These are phyloP conservation scores for Neophaeococcomyces aloes DNA, from an alignment of 2,329 filamentous ascomycete species.

Conservation along the genomic window DNA sequence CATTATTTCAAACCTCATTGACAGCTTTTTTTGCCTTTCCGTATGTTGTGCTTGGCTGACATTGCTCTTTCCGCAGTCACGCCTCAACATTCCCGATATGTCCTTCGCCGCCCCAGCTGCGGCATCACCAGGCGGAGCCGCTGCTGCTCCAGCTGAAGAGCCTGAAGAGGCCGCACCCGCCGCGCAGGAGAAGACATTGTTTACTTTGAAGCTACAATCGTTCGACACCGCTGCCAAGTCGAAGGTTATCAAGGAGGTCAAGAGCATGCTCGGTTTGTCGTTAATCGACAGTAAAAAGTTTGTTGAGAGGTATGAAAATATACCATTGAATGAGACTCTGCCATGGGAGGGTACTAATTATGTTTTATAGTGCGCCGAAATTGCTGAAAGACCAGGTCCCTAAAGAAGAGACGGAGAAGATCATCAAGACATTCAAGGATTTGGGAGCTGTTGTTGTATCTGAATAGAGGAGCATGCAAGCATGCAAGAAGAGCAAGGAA, in stretches of 20 bases:
- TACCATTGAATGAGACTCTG: not conserved
- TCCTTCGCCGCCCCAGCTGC: constrained; percentile 80
- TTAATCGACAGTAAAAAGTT: constrained; percentile 99
- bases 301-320: constrained; percentile 52
- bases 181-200: constrained; percentile 87
- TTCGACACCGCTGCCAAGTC: constrained; percentile 86
- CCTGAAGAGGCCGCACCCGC: constrained; percentile 83
- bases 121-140: constrained; percentile 48
- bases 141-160: constrained; percentile 52
- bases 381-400: constrained; percentile 97
- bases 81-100: constrained; percentile 95
- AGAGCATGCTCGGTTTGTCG: constrained; percentile 84
- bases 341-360: not conserved
- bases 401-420: constrained; percentile 99
- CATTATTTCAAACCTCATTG: too few species aligned
- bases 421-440: constrained; percentile 85
- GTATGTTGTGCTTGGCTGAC: not conserved
- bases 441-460: constrained; percentile 80
- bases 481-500: too few species aligned
- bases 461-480: constrained; percentile 51
- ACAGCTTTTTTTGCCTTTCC: too few species aligned
- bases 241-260: constrained; percentile 99
- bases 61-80: constrained; percentile 47
- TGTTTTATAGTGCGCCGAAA: constrained; percentile 65
- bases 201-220: constrained; percentile 85